These are phyloP conservation scores for Yarrowia yakushimensis DNA, from an alignment of 805 yeast species.

Conservation along the genomic window DNA sequence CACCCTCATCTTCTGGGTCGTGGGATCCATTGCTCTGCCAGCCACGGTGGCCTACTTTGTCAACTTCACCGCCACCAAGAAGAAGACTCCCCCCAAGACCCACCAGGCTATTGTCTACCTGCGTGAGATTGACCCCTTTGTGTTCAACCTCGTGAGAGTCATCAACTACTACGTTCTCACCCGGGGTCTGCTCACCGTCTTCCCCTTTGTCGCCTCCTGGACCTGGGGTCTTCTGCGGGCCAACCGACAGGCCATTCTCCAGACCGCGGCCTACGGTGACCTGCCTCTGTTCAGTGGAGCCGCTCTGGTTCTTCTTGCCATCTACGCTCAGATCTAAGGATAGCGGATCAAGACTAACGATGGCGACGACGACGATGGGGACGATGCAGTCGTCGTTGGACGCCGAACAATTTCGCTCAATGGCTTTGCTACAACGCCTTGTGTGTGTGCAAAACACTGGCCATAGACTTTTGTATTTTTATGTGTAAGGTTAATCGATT, in stretches of 20 bases:
- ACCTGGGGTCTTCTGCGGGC: conserved; percentile 25
- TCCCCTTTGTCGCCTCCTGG: conserved; percentile 23
- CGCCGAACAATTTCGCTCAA: not conserved
- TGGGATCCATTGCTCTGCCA: conserved; percentile 34
- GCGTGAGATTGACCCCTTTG: conserved; percentile 49
- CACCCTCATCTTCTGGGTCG: conserved; percentile 34
- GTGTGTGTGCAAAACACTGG: not conserved
- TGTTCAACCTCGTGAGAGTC: conserved; percentile 49
- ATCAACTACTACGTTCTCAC: conserved; percentile 40
- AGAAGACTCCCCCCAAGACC: conserved; percentile 26
- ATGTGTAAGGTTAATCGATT: conserved; percentile 14
- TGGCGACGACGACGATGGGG: not conserved
- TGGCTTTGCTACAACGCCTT: not conserved
- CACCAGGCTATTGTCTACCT: conserved; percentile 30
- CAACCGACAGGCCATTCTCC: conserved; percentile 23
- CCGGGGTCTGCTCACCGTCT: conserved; percentile 31
- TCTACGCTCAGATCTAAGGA: conserved; percentile 36
- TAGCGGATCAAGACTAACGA: not conserved
- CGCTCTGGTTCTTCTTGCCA: conserved; percentile 38
- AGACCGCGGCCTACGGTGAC: conserved; percentile 37
- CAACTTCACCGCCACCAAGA: conserved; percentile 36
- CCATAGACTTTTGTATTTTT: conserved; percentile 21
- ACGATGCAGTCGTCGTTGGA: not conserved
- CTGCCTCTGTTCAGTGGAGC: conserved; percentile 37
- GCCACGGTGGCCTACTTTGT: conserved; percentile 34